Conservation (phyloP, 2,329 filamentous ascomycete species). For the Botrytis sinoallii region DNA sequence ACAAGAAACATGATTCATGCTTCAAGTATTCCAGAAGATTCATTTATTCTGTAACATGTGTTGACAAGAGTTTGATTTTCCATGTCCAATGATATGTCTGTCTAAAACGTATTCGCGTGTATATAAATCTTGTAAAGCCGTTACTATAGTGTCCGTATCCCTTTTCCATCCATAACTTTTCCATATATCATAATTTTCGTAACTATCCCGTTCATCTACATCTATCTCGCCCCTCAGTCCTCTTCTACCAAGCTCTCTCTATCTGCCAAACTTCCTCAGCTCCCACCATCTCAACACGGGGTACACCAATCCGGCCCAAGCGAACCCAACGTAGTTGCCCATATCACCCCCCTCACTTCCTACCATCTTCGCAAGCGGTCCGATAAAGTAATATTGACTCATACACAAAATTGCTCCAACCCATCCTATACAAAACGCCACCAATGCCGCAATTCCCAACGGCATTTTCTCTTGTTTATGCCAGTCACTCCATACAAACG, state of each 20-base stretch:
- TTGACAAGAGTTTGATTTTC: not conserved
- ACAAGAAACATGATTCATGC: not conserved
- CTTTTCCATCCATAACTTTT: not conserved
- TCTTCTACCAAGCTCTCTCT: not conserved
- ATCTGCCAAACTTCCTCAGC: slow-evolving; percentile 37
- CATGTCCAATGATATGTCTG: not conserved
- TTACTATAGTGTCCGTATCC: not conserved
- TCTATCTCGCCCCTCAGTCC: not conserved
- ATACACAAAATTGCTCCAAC: slow-evolving; percentile 62
- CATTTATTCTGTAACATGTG: not conserved
- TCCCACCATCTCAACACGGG: slow-evolving; percentile 41
- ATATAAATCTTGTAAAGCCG: not conserved
- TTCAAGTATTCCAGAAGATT: not conserved
- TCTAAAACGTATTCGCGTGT: not conserved
- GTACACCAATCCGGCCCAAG: slow-evolving; percentile 56
- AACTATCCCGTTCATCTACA: not conserved
- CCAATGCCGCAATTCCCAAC: slow-evolving; percentile 57
- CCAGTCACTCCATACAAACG: slow-evolving; percentile 61
- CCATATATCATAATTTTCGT: not conserved
- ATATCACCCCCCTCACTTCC: slow-evolving; percentile 43
- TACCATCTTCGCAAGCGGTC: slow-evolving; percentile 56
- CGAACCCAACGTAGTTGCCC: slow-evolving; percentile 49
- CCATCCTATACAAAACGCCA: slow-evolving; percentile 63
- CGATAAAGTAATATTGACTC: slow-evolving; percentile 65
- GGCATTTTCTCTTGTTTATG: slow-evolving; percentile 57